Conservation (phyloP, 2,329 filamentous ascomycete species). For the Ceratocystis harringtonii region DNA sequence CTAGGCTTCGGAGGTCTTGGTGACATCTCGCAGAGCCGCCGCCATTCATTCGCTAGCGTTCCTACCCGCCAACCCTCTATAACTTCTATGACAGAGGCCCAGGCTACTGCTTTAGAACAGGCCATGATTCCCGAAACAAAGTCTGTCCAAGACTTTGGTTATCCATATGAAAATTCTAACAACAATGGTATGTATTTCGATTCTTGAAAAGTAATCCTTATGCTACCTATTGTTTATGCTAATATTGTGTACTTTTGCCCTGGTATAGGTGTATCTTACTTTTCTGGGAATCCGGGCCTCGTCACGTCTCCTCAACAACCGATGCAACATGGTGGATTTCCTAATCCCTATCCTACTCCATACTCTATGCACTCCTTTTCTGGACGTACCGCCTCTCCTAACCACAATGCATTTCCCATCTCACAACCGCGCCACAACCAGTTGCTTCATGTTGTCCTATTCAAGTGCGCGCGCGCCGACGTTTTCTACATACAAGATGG, state of each 20-base stretch:
- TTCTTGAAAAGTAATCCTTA: background rate
- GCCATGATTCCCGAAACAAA: slow-evolving; percentile 6
- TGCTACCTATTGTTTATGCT: background rate
- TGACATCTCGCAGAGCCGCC: slow-evolving; percentile 56
- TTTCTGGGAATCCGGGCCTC: slow-evolving; percentile 5
- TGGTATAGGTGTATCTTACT: slow-evolving; percentile 10
- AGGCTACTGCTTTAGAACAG: slow-evolving; percentile 8
- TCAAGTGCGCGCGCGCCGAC: slow-evolving; percentile 90
- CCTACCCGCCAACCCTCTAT: slow-evolving; percentile 50
- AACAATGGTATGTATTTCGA: slow-evolving; percentile 5
- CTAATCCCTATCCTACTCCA: slow-evolving; percentile 20
- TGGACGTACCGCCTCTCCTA: slow-evolving; percentile 38
- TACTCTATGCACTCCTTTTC: slow-evolving; percentile 13
- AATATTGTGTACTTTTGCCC: background rate
- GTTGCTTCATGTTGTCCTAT: slow-evolving; percentile 75
- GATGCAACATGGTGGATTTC: slow-evolving; percentile 13
- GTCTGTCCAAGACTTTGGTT: slow-evolving; percentile 11
- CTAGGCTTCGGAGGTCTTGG: slow-evolving; percentile 47
- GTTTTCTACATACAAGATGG: slow-evolving; percentile 96
- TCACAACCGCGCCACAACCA: slow-evolving; percentile 50
- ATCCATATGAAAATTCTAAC: slow-evolving; percentile 10
- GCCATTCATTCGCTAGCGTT: slow-evolving; percentile 64
- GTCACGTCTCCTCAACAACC: slow-evolving; percentile 13
- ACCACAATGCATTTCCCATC: slow-evolving; percentile 46
- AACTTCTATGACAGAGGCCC: slow-evolving; percentile 32